A percentile compares a stretch with the other conserved stretches of the same genome.
phyloP scores from a whole-genome alignment of 129 eudicot species.

The Flaveria sonorensis region DNA sequence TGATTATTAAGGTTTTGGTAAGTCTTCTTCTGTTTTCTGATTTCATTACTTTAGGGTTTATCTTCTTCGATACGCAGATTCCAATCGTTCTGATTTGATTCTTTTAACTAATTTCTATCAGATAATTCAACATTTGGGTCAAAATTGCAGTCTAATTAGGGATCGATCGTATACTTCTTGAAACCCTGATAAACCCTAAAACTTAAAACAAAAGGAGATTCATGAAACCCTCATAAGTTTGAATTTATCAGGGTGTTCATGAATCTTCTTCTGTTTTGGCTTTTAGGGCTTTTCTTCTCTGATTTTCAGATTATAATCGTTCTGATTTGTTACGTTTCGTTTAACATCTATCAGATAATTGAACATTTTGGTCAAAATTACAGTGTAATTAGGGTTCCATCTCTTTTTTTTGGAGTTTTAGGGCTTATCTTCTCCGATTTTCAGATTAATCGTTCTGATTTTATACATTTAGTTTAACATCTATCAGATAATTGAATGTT shows the following conservation, averaged over 20 bases:
- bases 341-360: not conserved
- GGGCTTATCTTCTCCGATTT: not conserved
- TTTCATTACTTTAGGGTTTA: too few species aligned
- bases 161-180: not conserved
- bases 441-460: not conserved
- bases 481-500: not conserved
- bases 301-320: not conserved
- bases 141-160: slow-evolving; percentile 2
- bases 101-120: too few species aligned
- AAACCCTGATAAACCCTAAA: too few species aligned
- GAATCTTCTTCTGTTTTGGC: too few species aligned
- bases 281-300: too few species aligned
- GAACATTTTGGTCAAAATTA: not conserved
- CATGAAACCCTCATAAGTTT: too few species aligned
- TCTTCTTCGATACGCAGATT: too few species aligned
- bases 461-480: not conserved
- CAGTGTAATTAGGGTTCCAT: not conserved
- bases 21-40: too few species aligned
- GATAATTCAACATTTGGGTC: not conserved
- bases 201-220: too few species aligned
- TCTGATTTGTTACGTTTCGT: not conserved
- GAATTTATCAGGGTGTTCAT: too few species aligned
- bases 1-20: not conserved
- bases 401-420: too few species aligned
- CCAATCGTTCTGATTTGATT: too few species aligned